Percentiles rank a stretch among this genome's conserved stretches.
Evolutionary conservation across 441 rosid genomes (phyloP).

Genomic region (Adansonia grandidieri): DNA sequence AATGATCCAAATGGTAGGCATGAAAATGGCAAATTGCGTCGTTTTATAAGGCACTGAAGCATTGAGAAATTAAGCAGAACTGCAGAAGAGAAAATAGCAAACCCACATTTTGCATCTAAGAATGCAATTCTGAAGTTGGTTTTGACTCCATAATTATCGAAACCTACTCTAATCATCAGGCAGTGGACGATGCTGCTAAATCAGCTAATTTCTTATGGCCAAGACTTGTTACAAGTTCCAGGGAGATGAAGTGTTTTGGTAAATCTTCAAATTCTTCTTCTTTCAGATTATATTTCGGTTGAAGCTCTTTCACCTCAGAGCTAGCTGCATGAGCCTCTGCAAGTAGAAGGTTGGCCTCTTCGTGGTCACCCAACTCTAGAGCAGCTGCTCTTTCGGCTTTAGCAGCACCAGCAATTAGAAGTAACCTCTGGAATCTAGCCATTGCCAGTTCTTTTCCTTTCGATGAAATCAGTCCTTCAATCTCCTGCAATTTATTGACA

Average conservation of each 20-base stretch:
- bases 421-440: conserved; percentile 75
- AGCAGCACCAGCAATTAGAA: conserved; percentile 62
- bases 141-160: conserved; percentile 3
- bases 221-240: conserved; percentile 74
- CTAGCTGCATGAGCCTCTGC: conserved; percentile 80
- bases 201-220: conserved; percentile 63
- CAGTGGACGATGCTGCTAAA: conserved; percentile 47
- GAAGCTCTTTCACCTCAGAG: conserved; percentile 68
- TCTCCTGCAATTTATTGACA: conserved; percentile 58
- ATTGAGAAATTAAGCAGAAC: background rate
- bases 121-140: background rate
- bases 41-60: background rate
- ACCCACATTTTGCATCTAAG: background rate
- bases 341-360: conserved; percentile 77
- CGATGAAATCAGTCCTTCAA: conserved; percentile 56
- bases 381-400: conserved; percentile 80
- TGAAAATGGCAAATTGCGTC: background rate
- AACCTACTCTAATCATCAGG: conserved; percentile 31
- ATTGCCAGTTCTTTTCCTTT: conserved; percentile 75
- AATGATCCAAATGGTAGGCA: conserved; percentile 16
- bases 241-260: conserved; percentile 64
- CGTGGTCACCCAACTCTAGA: conserved; percentile 63
- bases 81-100: conserved; percentile 3
- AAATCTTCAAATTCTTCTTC: conserved; percentile 56
- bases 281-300: conserved; percentile 50